These are phyloP conservation scores for Triticum turgidum DNA, from an alignment of 176 grass and related monocot genomes.

Conservation along the genomic window DNA sequence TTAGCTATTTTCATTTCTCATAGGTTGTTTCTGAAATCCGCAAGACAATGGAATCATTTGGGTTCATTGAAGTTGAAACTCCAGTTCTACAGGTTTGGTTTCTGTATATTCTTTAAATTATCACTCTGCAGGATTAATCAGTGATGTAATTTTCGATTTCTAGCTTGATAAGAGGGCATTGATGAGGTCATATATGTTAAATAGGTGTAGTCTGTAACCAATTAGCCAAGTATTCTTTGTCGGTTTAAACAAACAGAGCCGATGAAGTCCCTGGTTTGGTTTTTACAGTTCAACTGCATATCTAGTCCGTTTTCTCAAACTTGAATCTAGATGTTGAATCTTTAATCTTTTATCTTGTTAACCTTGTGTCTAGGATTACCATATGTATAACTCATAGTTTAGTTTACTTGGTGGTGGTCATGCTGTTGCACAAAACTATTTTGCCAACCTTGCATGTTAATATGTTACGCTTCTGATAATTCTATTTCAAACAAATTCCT, in stretches of 20 bases:
- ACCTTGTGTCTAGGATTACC: neutral
- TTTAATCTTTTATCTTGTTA: neutral
- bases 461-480: neutral
- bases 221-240: neutral
- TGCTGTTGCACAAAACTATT: neutral
- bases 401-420: slow-evolving; percentile 2
- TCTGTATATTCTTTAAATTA: slow-evolving; percentile 25
- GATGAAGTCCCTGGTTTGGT: neutral
- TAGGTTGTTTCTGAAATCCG: slow-evolving; percentile 97
- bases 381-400: slow-evolving; percentile 6
- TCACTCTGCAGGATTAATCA: neutral
- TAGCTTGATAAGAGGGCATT: neutral
- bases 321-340: neutral
- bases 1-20: slow-evolving; percentile 21
- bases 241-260: neutral
- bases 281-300: neutral
- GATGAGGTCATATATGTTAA: slow-evolving; percentile 9
- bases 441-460: neutral
- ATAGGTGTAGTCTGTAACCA: neutral
- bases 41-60: slow-evolving; percentile 93
- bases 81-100: slow-evolving; percentile 89
- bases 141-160: neutral
- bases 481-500: neutral
- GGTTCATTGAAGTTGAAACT: slow-evolving; percentile 98
- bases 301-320: neutral